Evolutionary conservation across 2,329 filamentous ascomycete species (phyloP).

Genomic region (Cordyceps farinosa): DNA sequence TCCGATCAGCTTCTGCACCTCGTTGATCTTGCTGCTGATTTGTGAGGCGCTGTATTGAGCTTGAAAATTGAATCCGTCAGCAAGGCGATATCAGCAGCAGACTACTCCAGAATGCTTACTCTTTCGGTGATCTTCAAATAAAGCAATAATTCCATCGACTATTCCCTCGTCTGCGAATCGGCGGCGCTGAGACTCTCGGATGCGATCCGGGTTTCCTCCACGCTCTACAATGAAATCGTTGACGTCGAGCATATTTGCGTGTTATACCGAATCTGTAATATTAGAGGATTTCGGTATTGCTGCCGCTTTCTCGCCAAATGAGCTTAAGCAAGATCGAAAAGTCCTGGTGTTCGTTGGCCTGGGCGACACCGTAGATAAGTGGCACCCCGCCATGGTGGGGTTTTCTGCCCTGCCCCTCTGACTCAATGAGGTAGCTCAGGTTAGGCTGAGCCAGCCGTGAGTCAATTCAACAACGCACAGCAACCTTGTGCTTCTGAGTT

Average conservation of each 20-base stretch:
- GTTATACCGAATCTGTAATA: not conserved
- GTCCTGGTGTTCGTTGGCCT: constrained; percentile 2
- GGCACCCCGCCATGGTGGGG: constrained; percentile 14
- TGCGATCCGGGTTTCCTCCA: constrained; percentile 85
- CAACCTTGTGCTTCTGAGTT: not conserved
- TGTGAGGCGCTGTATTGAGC: constrained; percentile 75
- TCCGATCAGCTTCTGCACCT: constrained; percentile 83
- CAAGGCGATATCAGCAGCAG: not conserved
- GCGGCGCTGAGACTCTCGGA: constrained; percentile 85
- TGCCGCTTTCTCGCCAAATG: not conserved
- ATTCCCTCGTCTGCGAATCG: constrained; percentile 75
- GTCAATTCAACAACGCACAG: not conserved
- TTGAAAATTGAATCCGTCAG: constrained; percentile 19
- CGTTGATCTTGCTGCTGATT: constrained; percentile 81
- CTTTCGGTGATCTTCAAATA: constrained; percentile 81
- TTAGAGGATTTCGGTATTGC: not conserved
- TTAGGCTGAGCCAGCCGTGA: not conserved
- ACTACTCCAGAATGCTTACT: constrained; percentile 44
- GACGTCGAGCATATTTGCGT: constrained; percentile 64
- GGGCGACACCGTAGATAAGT: not conserved
- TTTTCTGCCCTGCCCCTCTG: constrained; percentile 19
- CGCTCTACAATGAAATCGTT: constrained; percentile 79
- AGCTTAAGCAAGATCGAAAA: not conserved
- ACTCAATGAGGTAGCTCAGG: constrained; percentile 8
- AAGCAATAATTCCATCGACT: constrained; percentile 84